phyloP scores from a whole-genome alignment of 2,329 filamentous ascomycete genomes.

The Fusarium chlamydosporum region DNA sequence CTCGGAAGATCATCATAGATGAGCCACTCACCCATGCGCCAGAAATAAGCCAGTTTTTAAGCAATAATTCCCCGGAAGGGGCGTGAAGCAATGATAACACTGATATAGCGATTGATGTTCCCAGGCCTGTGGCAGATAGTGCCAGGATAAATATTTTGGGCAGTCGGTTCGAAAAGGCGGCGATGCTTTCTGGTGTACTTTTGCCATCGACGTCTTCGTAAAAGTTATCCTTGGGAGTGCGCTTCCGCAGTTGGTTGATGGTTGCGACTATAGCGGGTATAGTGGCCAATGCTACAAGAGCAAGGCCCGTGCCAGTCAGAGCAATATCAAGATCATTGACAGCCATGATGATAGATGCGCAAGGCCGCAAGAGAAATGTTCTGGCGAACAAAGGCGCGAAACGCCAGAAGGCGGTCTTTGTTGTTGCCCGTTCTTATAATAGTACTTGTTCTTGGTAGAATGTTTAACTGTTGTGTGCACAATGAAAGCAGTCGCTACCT shows the following conservation, averaged over 20 bases:
- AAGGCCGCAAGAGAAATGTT: not conserved
- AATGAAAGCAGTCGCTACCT: constrained; percentile 3
- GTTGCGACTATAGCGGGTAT: constrained; percentile 56
- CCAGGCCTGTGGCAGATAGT: constrained; percentile 67
- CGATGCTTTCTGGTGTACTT: constrained; percentile 73
- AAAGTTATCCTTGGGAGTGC: constrained; percentile 59
- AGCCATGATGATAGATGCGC: constrained; percentile 33
- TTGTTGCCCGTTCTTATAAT: constrained; percentile 1
- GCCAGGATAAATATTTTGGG: constrained; percentile 69
- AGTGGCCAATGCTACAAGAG: constrained; percentile 55
- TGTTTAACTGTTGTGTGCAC: not conserved
- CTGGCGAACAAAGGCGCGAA: constrained; percentile 17
- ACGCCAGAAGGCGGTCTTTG: constrained; percentile 18
- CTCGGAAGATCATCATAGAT: not conserved
- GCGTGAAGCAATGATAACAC: constrained; percentile 64
- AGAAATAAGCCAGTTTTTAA: constrained; percentile 72
- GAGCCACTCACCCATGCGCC: constrained; percentile 72
- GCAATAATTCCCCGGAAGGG: constrained; percentile 57
- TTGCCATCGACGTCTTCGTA: constrained; percentile 80
- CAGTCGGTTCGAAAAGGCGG: constrained; percentile 71
- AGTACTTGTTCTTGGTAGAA: not conserved
- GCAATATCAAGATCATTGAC: constrained; percentile 42
- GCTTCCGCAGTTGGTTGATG: constrained; percentile 54
- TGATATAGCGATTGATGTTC: constrained; percentile 69
- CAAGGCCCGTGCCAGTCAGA: constrained; percentile 55